Evolutionary conservation across 192 early-diverging fungal genomes (phyloP).

Genomic region (Mortierella claussenii): DNA sequence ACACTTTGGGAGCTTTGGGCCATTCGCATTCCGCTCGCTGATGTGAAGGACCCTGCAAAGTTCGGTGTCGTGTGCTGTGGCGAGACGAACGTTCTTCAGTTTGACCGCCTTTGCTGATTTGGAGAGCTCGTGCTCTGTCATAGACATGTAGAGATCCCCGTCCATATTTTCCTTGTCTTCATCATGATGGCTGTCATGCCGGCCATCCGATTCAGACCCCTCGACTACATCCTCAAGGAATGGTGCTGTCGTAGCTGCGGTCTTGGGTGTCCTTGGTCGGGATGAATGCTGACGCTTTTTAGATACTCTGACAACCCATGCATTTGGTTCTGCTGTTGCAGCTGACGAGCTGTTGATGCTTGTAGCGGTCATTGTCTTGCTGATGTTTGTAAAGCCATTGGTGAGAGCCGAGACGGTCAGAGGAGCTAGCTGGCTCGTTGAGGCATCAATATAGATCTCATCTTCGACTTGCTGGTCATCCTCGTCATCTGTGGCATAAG

Average conservation of each 20-base stretch:
- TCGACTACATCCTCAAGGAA: conserved; percentile 15
- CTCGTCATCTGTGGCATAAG: conserved; percentile 26
- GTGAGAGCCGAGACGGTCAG: conserved; percentile 19
- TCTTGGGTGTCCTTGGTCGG: background rate
- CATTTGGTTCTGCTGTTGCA: conserved; percentile 11
- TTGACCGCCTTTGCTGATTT: conserved; percentile 34
- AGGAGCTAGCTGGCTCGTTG: conserved; percentile 3
- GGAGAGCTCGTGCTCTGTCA: conserved; percentile 46
- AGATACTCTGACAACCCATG: conserved; percentile 38
- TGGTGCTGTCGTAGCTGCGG: background rate
- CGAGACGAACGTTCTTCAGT: conserved; percentile 44
- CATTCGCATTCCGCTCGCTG: background rate
- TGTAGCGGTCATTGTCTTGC: conserved; percentile 40
- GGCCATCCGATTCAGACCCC: background rate
- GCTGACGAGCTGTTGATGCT: conserved; percentile 31
- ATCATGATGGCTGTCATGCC: conserved; percentile 2
- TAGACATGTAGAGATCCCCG: conserved; percentile 9
- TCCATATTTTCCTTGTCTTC: background rate
- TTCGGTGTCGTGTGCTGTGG: conserved; percentile 10
- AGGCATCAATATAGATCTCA: conserved; percentile 15
- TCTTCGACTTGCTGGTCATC: conserved; percentile 11
- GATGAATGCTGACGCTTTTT: conserved; percentile 21
- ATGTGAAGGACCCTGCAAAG: conserved; percentile 2
- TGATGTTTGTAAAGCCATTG: conserved; percentile 41
- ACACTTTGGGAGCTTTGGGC: background rate